Evolutionary conservation across 495 filamentous ascomycete genomes (phyloP).

Genomic region (Jackrogersella minutella): DNA sequence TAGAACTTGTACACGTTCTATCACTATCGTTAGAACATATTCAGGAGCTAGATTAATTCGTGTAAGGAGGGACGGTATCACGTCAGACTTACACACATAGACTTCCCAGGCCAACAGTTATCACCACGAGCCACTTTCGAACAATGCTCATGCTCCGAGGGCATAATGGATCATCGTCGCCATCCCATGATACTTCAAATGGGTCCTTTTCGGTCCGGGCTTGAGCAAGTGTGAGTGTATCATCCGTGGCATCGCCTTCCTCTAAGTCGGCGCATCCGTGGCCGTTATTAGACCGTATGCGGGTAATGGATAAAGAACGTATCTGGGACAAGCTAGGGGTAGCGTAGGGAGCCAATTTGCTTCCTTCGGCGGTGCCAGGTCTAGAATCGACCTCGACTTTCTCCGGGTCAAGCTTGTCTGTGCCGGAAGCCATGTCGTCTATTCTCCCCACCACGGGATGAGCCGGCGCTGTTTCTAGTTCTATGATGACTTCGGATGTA

Average conservation of each 20-base stretch:
- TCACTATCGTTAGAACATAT: neutral
- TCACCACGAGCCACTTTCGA: constrained; percentile 80
- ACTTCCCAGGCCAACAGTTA: constrained; percentile 73
- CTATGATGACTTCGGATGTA: neutral
- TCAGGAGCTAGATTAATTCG: neutral
- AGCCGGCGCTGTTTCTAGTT: neutral
- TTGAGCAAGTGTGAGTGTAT: constrained; percentile 28
- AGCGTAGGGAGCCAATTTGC: neutral
- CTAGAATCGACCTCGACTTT: constrained; percentile 25
- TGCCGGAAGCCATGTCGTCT: constrained; percentile 14
- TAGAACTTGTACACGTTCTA: constrained; percentile 86
- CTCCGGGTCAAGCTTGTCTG: constrained; percentile 13
- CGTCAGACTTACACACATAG: constrained; percentile 79
- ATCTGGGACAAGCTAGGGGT: neutral
- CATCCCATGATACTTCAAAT: constrained; percentile 74
- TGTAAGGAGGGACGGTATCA: neutral
- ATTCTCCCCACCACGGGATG: neutral
- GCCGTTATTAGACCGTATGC: constrained; percentile 67
- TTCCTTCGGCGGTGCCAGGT: neutral
- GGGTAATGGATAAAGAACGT: constrained; percentile 14
- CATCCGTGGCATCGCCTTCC: constrained; percentile 46
- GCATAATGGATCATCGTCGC: constrained; percentile 74
- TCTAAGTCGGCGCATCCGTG: constrained; percentile 63
- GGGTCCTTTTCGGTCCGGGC: constrained; percentile 51
- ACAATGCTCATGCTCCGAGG: constrained; percentile 73